Conservation (phyloP, 2,329 filamentous ascomycete species). For the Cucurbitaria berberidis region DNA sequence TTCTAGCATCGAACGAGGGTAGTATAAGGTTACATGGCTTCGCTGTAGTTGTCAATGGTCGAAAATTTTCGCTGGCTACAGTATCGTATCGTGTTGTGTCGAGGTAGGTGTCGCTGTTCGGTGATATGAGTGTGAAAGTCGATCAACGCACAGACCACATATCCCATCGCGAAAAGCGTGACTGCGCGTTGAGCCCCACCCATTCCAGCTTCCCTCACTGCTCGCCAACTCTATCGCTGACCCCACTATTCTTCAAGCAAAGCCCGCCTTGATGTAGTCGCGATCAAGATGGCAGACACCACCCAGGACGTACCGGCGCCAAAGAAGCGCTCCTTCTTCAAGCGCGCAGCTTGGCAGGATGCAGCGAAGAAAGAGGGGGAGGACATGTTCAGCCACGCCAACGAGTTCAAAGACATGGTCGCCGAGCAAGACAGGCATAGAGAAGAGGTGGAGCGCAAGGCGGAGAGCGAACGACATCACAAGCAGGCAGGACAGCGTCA, state of each 20-base stretch:
- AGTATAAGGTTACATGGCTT: not conserved
- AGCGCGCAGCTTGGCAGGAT: constrained; percentile 59
- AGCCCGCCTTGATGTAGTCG: constrained; percentile 11
- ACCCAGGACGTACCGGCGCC: constrained; percentile 26
- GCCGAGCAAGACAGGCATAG: constrained; percentile 46
- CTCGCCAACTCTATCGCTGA: not conserved
- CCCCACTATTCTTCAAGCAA: not conserved
- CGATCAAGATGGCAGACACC: constrained; percentile 33
- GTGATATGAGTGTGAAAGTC: not conserved
- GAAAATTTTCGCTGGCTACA: not conserved
- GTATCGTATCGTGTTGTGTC: not conserved
- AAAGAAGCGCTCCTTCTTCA: constrained; percentile 61
- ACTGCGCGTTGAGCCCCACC: constrained; percentile 33
- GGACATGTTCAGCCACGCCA: constrained; percentile 53
- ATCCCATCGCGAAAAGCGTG: constrained; percentile 36
- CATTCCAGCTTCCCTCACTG: not conserved
- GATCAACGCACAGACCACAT: constrained; percentile 28
- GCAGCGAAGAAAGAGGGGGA: constrained; percentile 44
- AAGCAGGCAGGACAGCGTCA: constrained; percentile 37
- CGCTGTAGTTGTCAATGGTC: not conserved
- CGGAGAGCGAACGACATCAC: constrained; percentile 35
- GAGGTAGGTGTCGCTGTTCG: constrained; percentile 2
- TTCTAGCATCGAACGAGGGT: not conserved
- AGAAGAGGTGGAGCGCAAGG: constrained; percentile 32
- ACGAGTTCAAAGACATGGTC: constrained; percentile 47